A percentile compares a stretch with the other conserved stretches of the same genome.
Conservation (phyloP, 805 yeast species). For the Saccharomycopsis sp. region DNA sequence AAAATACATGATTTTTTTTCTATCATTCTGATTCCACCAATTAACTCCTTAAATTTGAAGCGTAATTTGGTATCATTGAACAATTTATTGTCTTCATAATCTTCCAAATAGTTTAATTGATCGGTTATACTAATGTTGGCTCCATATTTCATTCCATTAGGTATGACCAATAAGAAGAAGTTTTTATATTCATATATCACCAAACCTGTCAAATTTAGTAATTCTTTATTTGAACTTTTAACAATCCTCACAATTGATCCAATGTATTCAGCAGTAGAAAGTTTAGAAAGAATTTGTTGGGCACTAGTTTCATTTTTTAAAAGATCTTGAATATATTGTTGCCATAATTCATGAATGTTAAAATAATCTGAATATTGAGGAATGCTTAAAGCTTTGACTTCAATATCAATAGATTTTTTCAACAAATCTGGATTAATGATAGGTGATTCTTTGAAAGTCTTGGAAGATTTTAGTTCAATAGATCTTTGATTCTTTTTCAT, state of each 20-base stretch:
- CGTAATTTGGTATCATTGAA: background rate
- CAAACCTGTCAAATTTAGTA: constrained; percentile 10
- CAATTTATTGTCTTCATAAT: background rate
- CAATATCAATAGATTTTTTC: background rate
- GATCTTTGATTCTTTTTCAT: too few relatives aligned
- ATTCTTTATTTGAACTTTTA: background rate
- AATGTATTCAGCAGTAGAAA: constrained; percentile 15
- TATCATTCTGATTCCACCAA: constrained; percentile 59
- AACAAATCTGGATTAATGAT: background rate
- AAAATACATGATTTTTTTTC: constrained; percentile 63
- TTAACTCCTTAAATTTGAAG: constrained; percentile 19
- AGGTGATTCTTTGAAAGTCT: too few relatives aligned
- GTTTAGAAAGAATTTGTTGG: constrained; percentile 11
- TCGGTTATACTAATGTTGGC: background rate
- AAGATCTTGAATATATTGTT: constrained; percentile 8
- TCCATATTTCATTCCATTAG: constrained; percentile 10
- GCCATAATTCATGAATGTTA: constrained; percentile 10
- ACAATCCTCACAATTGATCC: constrained; percentile 13
- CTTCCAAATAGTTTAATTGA: constrained; percentile 7
- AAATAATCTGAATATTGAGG: constrained; percentile 9
- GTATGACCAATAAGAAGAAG: constrained; percentile 12
- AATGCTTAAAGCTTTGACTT: background rate
- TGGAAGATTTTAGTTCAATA: too few relatives aligned
- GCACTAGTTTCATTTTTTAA: background rate
- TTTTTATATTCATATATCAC: constrained; percentile 17